Conservation (phyloP, 2,329 filamentous ascomycete species). For the Venturia asperata region DNA sequence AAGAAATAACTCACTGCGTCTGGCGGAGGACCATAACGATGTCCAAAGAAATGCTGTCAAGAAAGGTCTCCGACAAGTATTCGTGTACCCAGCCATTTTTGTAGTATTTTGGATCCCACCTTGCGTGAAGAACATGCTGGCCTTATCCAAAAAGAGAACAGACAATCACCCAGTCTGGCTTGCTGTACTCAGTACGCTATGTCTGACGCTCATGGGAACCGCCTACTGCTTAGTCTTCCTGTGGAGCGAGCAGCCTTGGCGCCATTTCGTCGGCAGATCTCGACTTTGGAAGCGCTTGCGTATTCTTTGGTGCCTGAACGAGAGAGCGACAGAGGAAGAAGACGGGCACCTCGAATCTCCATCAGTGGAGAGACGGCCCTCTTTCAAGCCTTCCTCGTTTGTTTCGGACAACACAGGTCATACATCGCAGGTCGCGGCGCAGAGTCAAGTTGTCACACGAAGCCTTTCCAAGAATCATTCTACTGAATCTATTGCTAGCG, state of each 20-base stretch:
- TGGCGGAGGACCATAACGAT: not conserved
- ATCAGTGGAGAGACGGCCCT: not conserved
- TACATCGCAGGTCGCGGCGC: not conserved
- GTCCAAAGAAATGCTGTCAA: slow-evolving; percentile 39
- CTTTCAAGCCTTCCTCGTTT: not conserved
- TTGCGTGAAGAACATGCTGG: slow-evolving; percentile 57
- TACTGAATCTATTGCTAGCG: not conserved
- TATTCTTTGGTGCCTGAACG: not conserved
- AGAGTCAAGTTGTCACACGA: not conserved
- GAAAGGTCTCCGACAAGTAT: slow-evolving; percentile 62
- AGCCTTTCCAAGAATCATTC: not conserved
- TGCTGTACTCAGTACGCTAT: slow-evolving; percentile 49
- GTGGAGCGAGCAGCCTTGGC: slow-evolving; percentile 65
- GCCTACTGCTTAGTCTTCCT: slow-evolving; percentile 63
- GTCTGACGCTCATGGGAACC: slow-evolving; percentile 57
- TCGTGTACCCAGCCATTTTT: slow-evolving; percentile 70
- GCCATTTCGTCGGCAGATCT: slow-evolving; percentile 43
- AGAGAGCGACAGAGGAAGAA: slow-evolving; percentile 31
- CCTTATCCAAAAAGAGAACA: slow-evolving; percentile 48
- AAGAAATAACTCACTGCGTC: not conserved
- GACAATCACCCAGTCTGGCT: slow-evolving; percentile 51
- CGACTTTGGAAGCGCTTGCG: slow-evolving; percentile 22
- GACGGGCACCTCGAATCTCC: not conserved
- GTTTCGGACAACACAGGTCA: not conserved
- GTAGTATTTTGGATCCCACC: slow-evolving; percentile 65